Conservation (phyloP, 345 rosid genomes). For the Eucalyptus pumila region DNA sequence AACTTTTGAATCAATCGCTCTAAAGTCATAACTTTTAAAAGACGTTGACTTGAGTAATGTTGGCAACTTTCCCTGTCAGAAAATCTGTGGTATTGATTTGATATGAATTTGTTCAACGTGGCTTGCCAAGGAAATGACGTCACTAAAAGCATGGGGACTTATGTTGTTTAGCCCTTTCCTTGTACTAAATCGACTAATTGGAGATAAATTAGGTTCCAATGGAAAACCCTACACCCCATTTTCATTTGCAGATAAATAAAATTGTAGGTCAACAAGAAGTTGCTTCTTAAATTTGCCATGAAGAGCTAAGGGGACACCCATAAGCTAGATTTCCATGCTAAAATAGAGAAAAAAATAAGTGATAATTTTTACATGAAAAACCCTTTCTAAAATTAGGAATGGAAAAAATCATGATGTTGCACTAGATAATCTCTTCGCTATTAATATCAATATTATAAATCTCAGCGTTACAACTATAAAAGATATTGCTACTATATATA, state of each 20-base stretch:
- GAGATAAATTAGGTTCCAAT: background rate
- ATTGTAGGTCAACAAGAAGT: background rate
- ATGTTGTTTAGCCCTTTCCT: background rate
- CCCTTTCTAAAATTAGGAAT: too few species aligned
- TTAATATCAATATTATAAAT: too few species aligned
- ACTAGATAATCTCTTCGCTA: too few species aligned
- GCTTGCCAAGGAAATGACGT: background rate
- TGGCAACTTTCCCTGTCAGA: background rate
- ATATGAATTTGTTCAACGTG: background rate
- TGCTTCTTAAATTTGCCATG: background rate
- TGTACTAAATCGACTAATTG: background rate
- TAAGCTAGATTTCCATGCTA: background rate
- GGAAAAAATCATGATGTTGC: rapidly evolving
- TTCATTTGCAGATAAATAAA: background rate
- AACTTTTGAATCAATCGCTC: rapidly evolving
- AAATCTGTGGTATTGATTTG: background rate
- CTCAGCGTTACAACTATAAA: too few species aligned
- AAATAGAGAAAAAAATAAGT: too few species aligned
- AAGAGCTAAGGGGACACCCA: background rate
- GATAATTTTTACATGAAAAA: too few species aligned
- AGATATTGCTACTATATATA: too few species aligned
- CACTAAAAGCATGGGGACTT: background rate
- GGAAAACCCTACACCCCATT: background rate
- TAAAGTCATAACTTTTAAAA: background rate
- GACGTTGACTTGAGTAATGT: rapidly evolving